Evolutionary conservation across 2,329 filamentous ascomycete species (phyloP).

Genomic region (Clonostachys solani): DNA sequence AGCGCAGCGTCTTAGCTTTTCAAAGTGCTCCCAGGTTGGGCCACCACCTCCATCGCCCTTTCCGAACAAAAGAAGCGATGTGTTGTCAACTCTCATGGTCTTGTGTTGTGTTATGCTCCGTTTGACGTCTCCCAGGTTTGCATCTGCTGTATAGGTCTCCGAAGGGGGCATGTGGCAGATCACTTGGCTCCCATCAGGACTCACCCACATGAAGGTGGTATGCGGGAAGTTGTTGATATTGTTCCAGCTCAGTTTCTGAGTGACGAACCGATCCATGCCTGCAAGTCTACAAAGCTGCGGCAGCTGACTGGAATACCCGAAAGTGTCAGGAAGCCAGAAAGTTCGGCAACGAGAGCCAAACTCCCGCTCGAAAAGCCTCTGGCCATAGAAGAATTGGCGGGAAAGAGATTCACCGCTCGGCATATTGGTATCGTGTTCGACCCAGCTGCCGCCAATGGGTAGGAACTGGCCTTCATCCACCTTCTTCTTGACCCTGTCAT

Average conservation of each 20-base stretch:
- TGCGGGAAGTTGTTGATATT: conserved; percentile 99
- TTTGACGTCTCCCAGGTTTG: conserved; percentile 90
- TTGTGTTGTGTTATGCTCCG: conserved; percentile 91
- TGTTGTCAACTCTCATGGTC: conserved; percentile 88
- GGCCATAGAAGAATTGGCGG: conserved; percentile 91
- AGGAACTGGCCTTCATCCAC: conserved; percentile 89
- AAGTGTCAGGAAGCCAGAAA: conserved; percentile 98
- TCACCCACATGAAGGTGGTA: conserved; percentile 98
- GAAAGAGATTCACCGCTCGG: conserved; percentile 92
- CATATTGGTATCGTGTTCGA: conserved; percentile 97
- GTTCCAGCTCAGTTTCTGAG: conserved; percentile 99
- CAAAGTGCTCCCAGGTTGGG: conserved; percentile 87
- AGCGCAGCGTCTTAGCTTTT: conserved; percentile 89
- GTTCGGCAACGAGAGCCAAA: conserved; percentile 87
- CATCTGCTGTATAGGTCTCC: conserved; percentile 92
- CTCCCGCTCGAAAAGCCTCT: conserved; percentile 88
- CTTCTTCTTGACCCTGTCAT: conserved; percentile 86
- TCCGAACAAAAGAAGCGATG: conserved; percentile 88
- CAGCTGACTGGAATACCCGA: conserved; percentile 93
- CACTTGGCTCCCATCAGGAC: conserved; percentile 91
- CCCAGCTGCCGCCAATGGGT: conserved; percentile 96
- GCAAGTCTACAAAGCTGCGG: conserved; percentile 89
- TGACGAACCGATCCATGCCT: conserved; percentile 96
- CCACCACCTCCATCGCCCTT: conserved; percentile 96
- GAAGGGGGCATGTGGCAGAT: conserved; percentile 96